A percentile compares a stretch with the other conserved stretches of the same genome.
Conservation (phyloP, 1,284 basidiomycete genomes). For the Irpex rosettiformis region DNA sequence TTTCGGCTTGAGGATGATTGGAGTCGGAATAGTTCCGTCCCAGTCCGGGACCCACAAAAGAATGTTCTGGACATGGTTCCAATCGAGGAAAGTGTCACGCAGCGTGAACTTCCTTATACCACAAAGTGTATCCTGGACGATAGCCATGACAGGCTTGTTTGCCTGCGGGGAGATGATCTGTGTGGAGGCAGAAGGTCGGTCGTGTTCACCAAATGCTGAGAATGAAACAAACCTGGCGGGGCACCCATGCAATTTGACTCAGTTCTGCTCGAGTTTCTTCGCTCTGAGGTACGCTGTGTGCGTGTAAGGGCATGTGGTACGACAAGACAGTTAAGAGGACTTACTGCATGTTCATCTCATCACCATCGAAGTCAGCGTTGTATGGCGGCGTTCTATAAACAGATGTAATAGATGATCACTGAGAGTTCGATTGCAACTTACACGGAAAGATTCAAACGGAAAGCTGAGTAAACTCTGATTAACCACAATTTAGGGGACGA, state of each 20-base stretch:
- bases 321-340: constrained; percentile 30
- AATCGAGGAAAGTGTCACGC: constrained; percentile 91
- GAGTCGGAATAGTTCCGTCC: constrained; percentile 92
- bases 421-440: constrained; percentile 41
- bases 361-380: constrained; percentile 99
- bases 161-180: constrained; percentile 99
- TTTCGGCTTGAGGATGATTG: constrained; percentile 95
- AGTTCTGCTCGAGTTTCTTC: constrained; percentile 99
- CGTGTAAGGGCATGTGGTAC: neutral
- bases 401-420: constrained; percentile 12
- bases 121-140: constrained; percentile 98
- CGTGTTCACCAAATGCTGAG: neutral
- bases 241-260: constrained; percentile 99
- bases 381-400: constrained; percentile 76
- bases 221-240: constrained; percentile 69
- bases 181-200: neutral
- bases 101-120: constrained; percentile 97
- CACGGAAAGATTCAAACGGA: constrained; percentile 96
- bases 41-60: constrained; percentile 97
- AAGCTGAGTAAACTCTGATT: constrained; percentile 53
- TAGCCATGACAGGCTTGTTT: constrained; percentile 99
- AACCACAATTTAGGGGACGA: neutral
- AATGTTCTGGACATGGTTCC: constrained; percentile 94
- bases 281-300: constrained; percentile 86
- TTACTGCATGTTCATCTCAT: constrained; percentile 99